Evolutionary conservation across 176 grass and related monocot genomes (phyloP), one percentile per base, ranked within the genome.

Genomic region (Puya raimondii): DNA sequence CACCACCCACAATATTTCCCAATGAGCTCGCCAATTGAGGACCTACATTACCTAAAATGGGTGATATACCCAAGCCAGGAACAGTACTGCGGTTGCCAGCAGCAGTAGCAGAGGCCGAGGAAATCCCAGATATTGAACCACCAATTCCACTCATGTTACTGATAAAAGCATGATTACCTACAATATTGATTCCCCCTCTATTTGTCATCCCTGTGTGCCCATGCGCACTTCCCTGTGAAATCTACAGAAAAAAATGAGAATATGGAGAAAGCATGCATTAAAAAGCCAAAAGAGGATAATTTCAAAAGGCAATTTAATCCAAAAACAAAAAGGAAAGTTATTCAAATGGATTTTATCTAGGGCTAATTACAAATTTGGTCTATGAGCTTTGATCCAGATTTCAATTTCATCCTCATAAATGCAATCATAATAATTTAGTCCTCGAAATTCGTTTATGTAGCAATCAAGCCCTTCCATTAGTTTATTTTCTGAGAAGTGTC

Each of bases 151-250:
- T 77, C 51, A 77, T 69, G 50, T 48, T 77, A 63, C 66, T 77
- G 17, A 20, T 77, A 69, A 77, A 69, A 61, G 52, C 75, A 69
- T 52, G 65, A 50, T 49, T 77, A 49, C 75, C 75, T 49, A 77
- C 53, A 69, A 77, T 53, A 63, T 50, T 77, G 53, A 77, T 77
- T n/a, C 53, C 75, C 13, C 66, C 75, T 63, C 75, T 69, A 69
- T 63, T 77, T 56, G 66, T 61, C 2, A 61, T 33, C 48, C 75
- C 18, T 18, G 75, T 61, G 21, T 61, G 3, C 56, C 75, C 75
- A 69, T 77, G 75, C n/a, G 66, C 58, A 42, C 68, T 77, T 20
- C 75, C 75, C 68, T 77, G 75, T 49, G 75, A 69, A 53, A 77
- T 77, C 75, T 77, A 66, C 66, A 69, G 12, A 27, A 63, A 49